Evolutionary conservation across 2,329 filamentous ascomycete species (phyloP).

Genomic region (Tolypocladium tropicale): DNA sequence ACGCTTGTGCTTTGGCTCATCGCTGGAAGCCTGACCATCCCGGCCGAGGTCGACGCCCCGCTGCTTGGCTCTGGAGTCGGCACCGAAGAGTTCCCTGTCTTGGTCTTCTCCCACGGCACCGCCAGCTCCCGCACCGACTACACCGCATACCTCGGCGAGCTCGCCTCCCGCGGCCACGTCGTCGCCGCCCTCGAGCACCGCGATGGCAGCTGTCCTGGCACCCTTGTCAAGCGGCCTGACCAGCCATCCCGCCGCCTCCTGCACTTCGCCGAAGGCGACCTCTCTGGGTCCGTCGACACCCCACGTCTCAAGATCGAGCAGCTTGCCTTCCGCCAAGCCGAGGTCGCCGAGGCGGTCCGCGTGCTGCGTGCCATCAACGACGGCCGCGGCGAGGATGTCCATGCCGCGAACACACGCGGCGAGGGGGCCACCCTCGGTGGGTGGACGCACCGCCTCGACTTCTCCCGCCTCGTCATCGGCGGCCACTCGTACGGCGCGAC

Average conservation of each 20-base stretch:
- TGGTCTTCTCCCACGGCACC: constrained; percentile 43
- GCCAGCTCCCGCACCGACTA: constrained; percentile 40
- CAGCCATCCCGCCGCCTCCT: constrained; percentile 18
- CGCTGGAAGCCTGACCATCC: constrained; percentile 34
- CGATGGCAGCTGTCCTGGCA: constrained; percentile 39
- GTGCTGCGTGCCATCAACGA: constrained; percentile 30
- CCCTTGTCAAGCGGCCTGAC: constrained; percentile 23
- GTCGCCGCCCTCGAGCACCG: constrained; percentile 42
- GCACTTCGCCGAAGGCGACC: constrained; percentile 24
- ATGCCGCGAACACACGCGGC: constrained; percentile 30
- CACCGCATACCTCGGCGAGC: constrained; percentile 38
- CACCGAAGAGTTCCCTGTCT: constrained; percentile 25
- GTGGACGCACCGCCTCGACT: constrained; percentile 45
- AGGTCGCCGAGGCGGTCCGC: constrained; percentile 34
- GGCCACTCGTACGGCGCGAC: constrained; percentile 61
- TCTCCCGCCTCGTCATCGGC: constrained; percentile 41
- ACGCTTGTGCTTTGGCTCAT: constrained; percentile 30
- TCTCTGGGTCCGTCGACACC: constrained; percentile 22
- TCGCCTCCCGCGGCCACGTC: constrained; percentile 37
- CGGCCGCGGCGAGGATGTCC: constrained; percentile 24
- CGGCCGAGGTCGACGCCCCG: constrained; percentile 35
- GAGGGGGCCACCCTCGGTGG: constrained; percentile 35
- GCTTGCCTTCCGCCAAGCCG: constrained; percentile 38
- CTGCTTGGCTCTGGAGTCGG: constrained; percentile 17
- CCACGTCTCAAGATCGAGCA: constrained; percentile 32